Evolutionary conservation across 2,329 filamentous ascomycete genomes (phyloP), one percentile per base, ranked within the genome.

Genomic region (Botrytis squamosa): DNA sequence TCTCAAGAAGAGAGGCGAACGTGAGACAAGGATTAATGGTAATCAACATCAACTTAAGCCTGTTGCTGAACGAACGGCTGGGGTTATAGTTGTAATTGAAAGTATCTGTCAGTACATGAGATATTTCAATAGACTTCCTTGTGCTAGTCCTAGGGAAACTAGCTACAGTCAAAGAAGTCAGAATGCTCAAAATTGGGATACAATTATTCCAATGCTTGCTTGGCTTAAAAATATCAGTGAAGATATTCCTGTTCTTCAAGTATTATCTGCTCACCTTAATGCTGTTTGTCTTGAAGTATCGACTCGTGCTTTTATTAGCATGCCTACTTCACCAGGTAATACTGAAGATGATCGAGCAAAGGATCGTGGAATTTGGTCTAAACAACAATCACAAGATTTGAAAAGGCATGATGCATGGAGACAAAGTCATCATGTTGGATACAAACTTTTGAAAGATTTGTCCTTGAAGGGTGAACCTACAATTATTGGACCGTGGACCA

Each of bases 121-220:
- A 14, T 75, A 75, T 5, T 82, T 79, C 57, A 40, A 63, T 14
- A 71, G 71, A 55, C 65, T 74, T 5, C 72, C 64, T 14, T 64
- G 76, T 25, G 59, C 60, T 29, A 42, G 72, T 10, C 66, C 62
- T 20, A 82, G 83, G 69, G 83, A 82, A 20, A 80, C 81, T 3
- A 81, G 80, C 55, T 57, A 69, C n/a, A 57, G 22, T 29, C 63
- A 46, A 55, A 44, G 66, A 42, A 22, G 14, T 29, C 29, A 25
- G 29, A 69, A 69, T 16, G 40, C 63, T 33, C 36, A 25, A 16
- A 60, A 67, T 14, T 88, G 86, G 86, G 80, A 83, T 40, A 84
- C 83, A 29, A 36, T 73, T 16, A 12, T 73, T 16, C 55, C 65
- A 8, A 60, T 73, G 38, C 40, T 36, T 55, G 14, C 44, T 62